Evolutionary conservation across 768 basidiomycete genomes (phyloP), one percentile per base, ranked within the genome.

Genomic region (Leccinum fibrillosum): DNA sequence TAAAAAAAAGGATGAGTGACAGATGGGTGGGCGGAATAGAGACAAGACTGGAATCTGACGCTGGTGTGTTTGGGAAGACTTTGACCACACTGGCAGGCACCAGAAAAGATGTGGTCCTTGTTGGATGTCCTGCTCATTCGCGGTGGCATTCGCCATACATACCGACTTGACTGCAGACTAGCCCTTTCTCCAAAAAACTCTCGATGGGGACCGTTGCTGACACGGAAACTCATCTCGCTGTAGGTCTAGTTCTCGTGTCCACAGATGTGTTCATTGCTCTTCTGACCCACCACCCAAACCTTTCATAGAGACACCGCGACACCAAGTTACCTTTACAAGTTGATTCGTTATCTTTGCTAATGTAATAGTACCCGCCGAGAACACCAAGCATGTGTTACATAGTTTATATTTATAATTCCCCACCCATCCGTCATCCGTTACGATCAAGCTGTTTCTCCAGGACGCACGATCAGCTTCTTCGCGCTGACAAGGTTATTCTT

Each of bases 101-200:
- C 19, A 19, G 19, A 19, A 19, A 19, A 19, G 19, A 19, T 19
- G 19, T 19, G 19, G 19, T 19, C 19, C 19, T 19, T 19, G 19
- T 19, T 19, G 19, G 19, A 19, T 19, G 19, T 25, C 23, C 23
- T 25, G 4, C 80, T 94, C 39, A 70, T 76, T 8, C 79, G 82
- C 12, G 89, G 89, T 23, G 83, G 86, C 6, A 76, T 91, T 52
- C 76, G 73, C 9, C 86, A 1, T 81, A 85, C 62, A 74, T 78
- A 88, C 92, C 60, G 78, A 81, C 19, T 19, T 19, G 19, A 19
- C 19, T 19, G 19, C 19, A 19, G 19, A 19, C 19, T 19, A 19
- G 19, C 19, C 19, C 19, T 19, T 19, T 19, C 19, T 19, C 19
- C 19, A 19, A 19, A 19, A 19, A 19, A 19, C 19, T 19, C 19